Percentiles rank a stretch among this genome's conserved stretches.
Evolutionary conservation across 2,329 filamentous ascomycete species (phyloP).

Genomic region (Nemania sp.): DNA sequence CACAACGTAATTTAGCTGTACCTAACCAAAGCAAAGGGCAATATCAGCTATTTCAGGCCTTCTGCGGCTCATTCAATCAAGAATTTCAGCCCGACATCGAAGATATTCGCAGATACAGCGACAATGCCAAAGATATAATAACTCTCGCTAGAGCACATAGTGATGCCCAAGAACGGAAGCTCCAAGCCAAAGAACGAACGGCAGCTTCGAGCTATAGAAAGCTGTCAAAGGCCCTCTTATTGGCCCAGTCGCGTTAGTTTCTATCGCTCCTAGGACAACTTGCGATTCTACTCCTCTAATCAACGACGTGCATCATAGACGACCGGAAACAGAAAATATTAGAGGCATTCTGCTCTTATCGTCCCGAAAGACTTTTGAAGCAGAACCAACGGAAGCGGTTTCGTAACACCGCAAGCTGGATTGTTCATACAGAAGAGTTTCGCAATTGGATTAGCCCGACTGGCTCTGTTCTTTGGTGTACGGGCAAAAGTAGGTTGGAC

Average conservation of each 20-base stretch:
- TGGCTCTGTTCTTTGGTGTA: slow-evolving; percentile 7
- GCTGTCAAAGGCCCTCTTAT: background rate
- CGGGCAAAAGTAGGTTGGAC: slow-evolving; percentile 13
- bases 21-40: slow-evolving; percentile 25
- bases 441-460: background rate
- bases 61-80: slow-evolving; percentile 37
- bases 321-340: slow-evolving; percentile 33
- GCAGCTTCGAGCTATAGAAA: background rate
- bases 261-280: background rate
- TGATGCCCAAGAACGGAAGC: slow-evolving; percentile 25
- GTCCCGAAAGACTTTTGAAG: slow-evolving; percentile 33
- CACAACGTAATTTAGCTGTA: background rate
- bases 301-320: background rate
- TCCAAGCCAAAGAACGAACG: slow-evolving; percentile 1
- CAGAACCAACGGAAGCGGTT: slow-evolving; percentile 36
- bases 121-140: slow-evolving; percentile 34
- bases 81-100: slow-evolving; percentile 35
- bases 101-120: slow-evolving; percentile 25
- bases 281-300: background rate
- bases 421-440: slow-evolving; percentile 27
- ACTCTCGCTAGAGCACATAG: slow-evolving; percentile 32
- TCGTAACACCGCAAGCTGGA: slow-evolving; percentile 30
- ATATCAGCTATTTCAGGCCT: slow-evolving; percentile 22
- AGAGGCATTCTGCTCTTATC: slow-evolving; percentile 34
- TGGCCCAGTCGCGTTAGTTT: background rate